These are phyloP conservation scores for Pachysandra terminalis DNA, from an alignment of 164 flowering plant genomes.

Conservation along the genomic window DNA sequence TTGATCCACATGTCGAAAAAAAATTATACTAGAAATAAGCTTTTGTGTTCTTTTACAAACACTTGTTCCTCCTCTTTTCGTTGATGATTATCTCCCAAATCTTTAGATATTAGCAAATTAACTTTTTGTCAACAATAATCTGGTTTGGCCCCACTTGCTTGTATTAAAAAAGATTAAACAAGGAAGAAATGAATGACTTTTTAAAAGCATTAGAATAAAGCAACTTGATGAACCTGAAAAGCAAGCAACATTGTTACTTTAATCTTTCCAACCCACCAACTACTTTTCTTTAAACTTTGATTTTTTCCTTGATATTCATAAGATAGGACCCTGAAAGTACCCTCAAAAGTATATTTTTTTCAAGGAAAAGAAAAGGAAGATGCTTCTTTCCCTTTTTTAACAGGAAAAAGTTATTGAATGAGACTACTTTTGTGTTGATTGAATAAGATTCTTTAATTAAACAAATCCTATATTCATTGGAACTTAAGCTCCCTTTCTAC, in stretches of 20 bases:
- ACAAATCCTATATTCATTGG: conserved; percentile 1
- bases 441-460: conserved; percentile 13
- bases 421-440: conserved; percentile 11
- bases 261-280: conserved; percentile 26
- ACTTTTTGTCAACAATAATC: background rate
- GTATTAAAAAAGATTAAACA: background rate
- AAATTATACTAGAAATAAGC: background rate
- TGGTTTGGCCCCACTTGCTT: background rate
- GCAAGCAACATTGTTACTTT: conserved; percentile 25
- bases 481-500: conserved; percentile 9
- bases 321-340: conserved; percentile 11
- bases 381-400: conserved; percentile 6
- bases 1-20: too few relatives aligned
- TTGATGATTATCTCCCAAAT: background rate
- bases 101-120: background rate
- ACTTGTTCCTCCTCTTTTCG: background rate
- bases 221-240: conserved; percentile 16
- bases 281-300: too few relatives aligned
- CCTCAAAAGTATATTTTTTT: conserved; percentile 8
- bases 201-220: conserved; percentile 4
- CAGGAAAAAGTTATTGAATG: conserved; percentile 12
- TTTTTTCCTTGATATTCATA: conserved; percentile 6
- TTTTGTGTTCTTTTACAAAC: background rate
- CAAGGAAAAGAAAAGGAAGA: conserved; percentile 17
- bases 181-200: conserved; percentile 12